Percentiles rank a stretch among this genome's conserved stretches.
Evolutionary conservation across 805 yeast genomes (phyloP).

Genomic region (Hemisphaericaspora nanyangensis): DNA sequence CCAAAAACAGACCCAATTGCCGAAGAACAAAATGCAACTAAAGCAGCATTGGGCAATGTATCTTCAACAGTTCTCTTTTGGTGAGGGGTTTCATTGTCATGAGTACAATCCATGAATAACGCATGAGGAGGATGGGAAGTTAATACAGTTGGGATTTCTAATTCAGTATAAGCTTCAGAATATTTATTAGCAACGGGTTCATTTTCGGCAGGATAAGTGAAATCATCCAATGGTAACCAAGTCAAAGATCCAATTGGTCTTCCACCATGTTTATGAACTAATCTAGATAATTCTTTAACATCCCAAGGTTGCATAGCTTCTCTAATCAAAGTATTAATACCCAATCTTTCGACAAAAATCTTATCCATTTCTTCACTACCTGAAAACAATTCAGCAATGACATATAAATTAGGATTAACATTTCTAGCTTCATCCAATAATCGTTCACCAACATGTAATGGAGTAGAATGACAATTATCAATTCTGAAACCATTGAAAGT

Average conservation of each 20-base stretch:
- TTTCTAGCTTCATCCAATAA: constrained; percentile 83
- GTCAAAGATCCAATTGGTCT: constrained; percentile 89
- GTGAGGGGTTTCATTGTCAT: constrained; percentile 86
- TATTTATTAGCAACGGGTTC: constrained; percentile 27
- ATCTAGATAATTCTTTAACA: constrained; percentile 77
- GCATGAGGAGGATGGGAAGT: constrained; percentile 84
- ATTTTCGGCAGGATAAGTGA: constrained; percentile 59
- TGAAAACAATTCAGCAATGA: constrained; percentile 90
- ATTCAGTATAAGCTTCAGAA: constrained; percentile 48
- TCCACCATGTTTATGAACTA: constrained; percentile 92
- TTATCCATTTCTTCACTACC: constrained; percentile 92
- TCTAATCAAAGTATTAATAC: constrained; percentile 82
- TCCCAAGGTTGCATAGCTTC: constrained; percentile 98
- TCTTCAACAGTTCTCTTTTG: constrained; percentile 93
- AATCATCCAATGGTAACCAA: constrained; percentile 72
- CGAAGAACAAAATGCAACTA: constrained; percentile 87
- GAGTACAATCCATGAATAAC: constrained; percentile 95
- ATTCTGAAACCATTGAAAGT: constrained; percentile 85
- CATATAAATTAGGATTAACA: constrained; percentile 80
- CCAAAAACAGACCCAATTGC: constrained; percentile 95
- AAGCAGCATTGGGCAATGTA: constrained; percentile 90
- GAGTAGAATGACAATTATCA: constrained; percentile 96
- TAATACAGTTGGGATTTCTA: constrained; percentile 64
- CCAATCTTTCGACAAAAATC: constrained; percentile 84
- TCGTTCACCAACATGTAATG: constrained; percentile 88